These are phyloP conservation scores for Hymenoscyphus albidus DNA, from an alignment of 2,329 filamentous ascomycete species.

Conservation along the genomic window DNA sequence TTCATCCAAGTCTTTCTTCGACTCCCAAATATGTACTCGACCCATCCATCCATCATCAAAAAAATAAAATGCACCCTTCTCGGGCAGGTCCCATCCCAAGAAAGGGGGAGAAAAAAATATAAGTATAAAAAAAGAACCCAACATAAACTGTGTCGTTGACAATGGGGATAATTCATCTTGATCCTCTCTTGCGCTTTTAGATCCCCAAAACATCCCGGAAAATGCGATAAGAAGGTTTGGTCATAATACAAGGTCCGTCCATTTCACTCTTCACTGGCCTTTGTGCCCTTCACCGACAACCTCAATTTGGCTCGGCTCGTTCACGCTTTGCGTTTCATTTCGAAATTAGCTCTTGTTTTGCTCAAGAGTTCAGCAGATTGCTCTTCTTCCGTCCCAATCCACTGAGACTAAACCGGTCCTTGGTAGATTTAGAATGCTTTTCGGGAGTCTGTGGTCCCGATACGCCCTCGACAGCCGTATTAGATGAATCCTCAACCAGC, in stretches of 20 bases:
- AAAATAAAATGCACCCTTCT: too few relatives aligned
- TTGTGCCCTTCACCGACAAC: not conserved
- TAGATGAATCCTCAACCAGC: slow-evolving; percentile 15
- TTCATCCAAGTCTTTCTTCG: too few relatives aligned
- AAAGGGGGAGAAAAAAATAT: too few relatives aligned
- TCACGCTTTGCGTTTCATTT: not conserved
- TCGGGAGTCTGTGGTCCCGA: slow-evolving; percentile 30
- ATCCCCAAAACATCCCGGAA: slow-evolving; percentile 1
- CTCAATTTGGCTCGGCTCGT: not conserved
- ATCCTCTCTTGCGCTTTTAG: not conserved
- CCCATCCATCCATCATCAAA: too few relatives aligned
- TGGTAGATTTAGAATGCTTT: slow-evolving; percentile 48
- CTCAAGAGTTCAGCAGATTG: slow-evolving; percentile 42
- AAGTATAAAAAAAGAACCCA: too few relatives aligned
- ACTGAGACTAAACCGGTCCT: slow-evolving; percentile 63
- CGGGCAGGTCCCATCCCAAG: too few relatives aligned
- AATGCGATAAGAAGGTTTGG: slow-evolving; percentile 8
- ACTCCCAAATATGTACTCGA: too few relatives aligned
- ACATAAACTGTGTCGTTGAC: not conserved
- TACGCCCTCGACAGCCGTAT: slow-evolving; percentile 30
- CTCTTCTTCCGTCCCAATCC: slow-evolving; percentile 67
- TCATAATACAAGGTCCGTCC: slow-evolving; percentile 16
- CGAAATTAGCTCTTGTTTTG: not conserved
- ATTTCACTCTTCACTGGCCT: not conserved
- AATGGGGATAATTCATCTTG: not conserved